Conservation (phyloP, 2,329 filamentous ascomycete genomes). For the Chaetomium globosum region DNA sequence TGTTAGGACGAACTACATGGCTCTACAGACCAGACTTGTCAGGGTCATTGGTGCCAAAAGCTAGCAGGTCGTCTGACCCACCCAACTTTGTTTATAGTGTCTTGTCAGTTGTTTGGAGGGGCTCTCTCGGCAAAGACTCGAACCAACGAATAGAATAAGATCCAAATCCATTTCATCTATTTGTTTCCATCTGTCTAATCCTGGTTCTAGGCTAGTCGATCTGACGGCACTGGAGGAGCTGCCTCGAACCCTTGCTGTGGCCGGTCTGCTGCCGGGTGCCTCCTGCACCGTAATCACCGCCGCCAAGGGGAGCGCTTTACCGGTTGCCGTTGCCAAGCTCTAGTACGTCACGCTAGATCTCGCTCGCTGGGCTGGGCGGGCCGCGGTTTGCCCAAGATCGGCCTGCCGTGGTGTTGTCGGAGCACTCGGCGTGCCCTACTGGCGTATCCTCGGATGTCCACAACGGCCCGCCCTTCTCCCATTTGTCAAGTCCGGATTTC, state of each 20-base stretch:
- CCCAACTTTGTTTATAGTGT: neutral
- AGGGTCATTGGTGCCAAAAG: neutral
- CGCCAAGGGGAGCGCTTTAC: conserved; percentile 31
- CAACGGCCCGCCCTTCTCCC: conserved; percentile 28
- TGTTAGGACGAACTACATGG: too few species aligned
- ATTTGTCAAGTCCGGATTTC: conserved; percentile 13
- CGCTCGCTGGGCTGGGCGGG: conserved; percentile 16
- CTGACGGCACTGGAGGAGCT: conserved; percentile 29
- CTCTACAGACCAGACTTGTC: too few species aligned
- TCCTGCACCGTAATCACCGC: conserved; percentile 32
- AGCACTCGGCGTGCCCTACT: conserved; percentile 22
- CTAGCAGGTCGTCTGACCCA: neutral
- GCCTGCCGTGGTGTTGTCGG: neutral
- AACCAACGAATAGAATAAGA: neutral
- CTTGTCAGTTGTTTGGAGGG: neutral
- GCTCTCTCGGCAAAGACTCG: neutral
- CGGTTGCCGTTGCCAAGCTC: conserved; percentile 23
- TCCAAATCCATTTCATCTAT: conserved; percentile 17
- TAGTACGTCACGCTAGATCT: conserved; percentile 7
- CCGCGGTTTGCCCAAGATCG: conserved; percentile 6
- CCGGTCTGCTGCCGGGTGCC: conserved; percentile 29
- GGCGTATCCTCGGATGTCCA: conserved; percentile 7
- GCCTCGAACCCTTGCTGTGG: conserved; percentile 24
- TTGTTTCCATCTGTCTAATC: conserved; percentile 20
- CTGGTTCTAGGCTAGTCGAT: conserved; percentile 35